phyloP scores from a whole-genome alignment of 163 green algal genomes.

The Scenedesmus sp. region DNA sequence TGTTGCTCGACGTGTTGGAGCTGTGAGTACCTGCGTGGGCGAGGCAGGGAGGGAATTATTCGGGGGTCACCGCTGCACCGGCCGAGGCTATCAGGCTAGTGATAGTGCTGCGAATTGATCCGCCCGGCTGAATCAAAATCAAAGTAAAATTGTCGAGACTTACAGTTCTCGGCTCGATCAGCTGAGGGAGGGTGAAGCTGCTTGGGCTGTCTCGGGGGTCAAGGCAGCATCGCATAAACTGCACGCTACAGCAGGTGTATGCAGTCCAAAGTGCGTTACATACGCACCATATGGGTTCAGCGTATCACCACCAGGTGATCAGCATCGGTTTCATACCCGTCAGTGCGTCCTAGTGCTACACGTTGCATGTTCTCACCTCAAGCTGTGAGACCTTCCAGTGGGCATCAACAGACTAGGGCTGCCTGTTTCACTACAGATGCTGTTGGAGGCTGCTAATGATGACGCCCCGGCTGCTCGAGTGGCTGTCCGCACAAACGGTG shows the following conservation, averaged over 20 bases:
- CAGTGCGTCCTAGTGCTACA: background rate
- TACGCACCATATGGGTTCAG: too few relatives aligned
- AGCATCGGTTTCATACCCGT: background rate
- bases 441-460: background rate
- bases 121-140: background rate
- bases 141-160: background rate
- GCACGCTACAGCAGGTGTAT: background rate
- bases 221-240: background rate
- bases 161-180: background rate
- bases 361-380: background rate
- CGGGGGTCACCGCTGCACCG: background rate
- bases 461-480: background rate
- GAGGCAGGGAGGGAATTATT: background rate
- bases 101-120: background rate
- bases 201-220: background rate
- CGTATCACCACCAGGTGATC: too few relatives aligned
- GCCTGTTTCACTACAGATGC: too few relatives aligned
- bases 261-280: background rate
- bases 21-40: background rate
- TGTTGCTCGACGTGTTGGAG: background rate
- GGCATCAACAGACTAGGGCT: background rate
- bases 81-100: background rate
- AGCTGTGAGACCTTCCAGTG: background rate
- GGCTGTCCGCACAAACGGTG: too few relatives aligned
- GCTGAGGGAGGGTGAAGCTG: background rate